Evolutionary conservation across 2,329 filamentous ascomycete genomes (phyloP).

Genomic region (Cercospora zeae-maydis): DNA sequence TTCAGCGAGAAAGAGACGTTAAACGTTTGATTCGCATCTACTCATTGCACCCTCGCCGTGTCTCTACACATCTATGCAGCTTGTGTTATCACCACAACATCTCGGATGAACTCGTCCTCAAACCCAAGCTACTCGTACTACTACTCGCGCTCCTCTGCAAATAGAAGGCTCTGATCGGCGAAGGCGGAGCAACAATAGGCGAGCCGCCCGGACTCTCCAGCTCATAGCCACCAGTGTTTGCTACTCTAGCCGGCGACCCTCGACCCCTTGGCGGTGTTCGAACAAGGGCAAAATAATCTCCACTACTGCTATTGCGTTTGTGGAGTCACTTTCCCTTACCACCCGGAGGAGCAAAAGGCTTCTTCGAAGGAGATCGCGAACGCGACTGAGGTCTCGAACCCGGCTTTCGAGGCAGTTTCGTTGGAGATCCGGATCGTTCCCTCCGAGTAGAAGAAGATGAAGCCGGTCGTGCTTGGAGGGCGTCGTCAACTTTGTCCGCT

Average conservation of each 20-base stretch:
- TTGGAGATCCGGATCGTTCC: neutral
- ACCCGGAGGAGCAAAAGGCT: constrained; percentile 8
- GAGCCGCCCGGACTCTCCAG: constrained; percentile 5
- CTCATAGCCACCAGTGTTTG: neutral
- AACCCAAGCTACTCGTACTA: constrained; percentile 7
- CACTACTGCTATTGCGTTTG: neutral
- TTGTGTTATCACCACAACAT: neutral
- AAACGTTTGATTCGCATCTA: neutral
- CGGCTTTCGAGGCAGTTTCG: constrained; percentile 1
- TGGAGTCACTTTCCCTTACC: constrained; percentile 8
- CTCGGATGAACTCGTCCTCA: neutral
- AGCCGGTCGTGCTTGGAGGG: constrained; percentile 1
- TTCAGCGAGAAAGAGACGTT: neutral
- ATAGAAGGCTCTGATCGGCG: constrained; percentile 8
- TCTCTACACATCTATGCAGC: neutral
- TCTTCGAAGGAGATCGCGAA: constrained; percentile 5
- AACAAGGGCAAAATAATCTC: neutral
- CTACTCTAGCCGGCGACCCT: neutral
- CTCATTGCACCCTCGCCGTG: neutral
- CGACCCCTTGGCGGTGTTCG: neutral
- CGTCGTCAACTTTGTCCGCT: constrained; percentile 24
- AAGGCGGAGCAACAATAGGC: neutral
- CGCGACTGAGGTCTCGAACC: neutral
- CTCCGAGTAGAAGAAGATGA: neutral
- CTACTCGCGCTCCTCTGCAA: constrained; percentile 6